A percentile compares a stretch with the other conserved stretches of the same genome.
Evolutionary conservation across 2,329 filamentous ascomycete species (phyloP).

Genomic region (Arthrinium phaeospermum): DNA sequence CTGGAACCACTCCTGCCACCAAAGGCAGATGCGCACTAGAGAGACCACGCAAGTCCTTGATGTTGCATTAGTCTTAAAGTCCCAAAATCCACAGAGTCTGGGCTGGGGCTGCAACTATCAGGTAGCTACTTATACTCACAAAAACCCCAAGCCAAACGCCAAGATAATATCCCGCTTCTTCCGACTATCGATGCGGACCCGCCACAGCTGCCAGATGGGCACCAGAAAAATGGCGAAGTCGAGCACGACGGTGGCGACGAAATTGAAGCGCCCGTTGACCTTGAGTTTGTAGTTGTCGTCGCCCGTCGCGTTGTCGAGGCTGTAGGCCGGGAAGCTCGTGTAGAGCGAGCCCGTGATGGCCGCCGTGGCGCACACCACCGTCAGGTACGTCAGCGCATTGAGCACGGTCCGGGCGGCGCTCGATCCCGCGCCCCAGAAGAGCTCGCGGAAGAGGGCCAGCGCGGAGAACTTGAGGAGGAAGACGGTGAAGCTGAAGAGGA

Average conservation of each 20-base stretch:
- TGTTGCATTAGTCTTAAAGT: not conserved
- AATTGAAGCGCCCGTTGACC: not conserved
- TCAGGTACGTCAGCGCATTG: not conserved
- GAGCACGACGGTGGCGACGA: not conserved
- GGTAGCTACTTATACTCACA: not conserved
- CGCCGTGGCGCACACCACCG: not conserved
- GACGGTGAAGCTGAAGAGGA: not conserved
- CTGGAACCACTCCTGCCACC: not conserved
- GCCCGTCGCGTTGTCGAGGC: not conserved
- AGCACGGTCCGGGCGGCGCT: not conserved
- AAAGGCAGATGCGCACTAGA: not conserved
- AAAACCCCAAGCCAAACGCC: not conserved
- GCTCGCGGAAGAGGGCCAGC: not conserved
- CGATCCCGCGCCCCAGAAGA: not conserved
- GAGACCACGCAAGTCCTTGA: not conserved
- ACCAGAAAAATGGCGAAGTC: not conserved
- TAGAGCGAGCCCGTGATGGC: not conserved
- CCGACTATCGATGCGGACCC: not conserved
- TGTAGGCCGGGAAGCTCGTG: not conserved
- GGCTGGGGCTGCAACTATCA: not conserved
- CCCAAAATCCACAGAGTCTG: not conserved
- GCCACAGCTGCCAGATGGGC: not conserved
- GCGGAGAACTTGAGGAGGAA: not conserved
- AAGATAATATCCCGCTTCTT: not conserved
- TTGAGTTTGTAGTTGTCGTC: not conserved